phyloP scores from a whole-genome alignment of 805 yeast species.

The Candida tibetensis region DNA sequence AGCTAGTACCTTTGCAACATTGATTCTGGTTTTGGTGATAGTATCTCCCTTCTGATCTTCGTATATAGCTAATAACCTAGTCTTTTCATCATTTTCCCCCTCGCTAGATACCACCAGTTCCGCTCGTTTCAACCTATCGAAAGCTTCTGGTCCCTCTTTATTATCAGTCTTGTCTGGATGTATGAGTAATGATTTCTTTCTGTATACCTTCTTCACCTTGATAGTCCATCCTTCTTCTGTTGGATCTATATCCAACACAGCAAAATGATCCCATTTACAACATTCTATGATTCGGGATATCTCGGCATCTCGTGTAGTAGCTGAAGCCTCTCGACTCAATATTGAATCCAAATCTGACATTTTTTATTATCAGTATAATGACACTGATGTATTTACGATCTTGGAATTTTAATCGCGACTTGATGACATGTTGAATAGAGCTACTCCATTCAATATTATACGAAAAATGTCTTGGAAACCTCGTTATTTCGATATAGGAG shows the following conservation, averaged over 20 bases:
- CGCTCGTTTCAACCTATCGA: constrained; percentile 57
- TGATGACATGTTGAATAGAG: too few species aligned
- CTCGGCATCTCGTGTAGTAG: constrained; percentile 46
- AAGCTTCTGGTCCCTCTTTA: constrained; percentile 60
- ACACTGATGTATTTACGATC: too few species aligned
- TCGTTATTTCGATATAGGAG: constrained; percentile 47
- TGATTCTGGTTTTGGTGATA: constrained; percentile 19
- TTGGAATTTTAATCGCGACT: too few species aligned
- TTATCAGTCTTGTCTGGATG: constrained; percentile 68
- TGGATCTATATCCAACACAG: constrained; percentile 46
- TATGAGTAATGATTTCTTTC: constrained; percentile 59
- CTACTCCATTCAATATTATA: neutral
- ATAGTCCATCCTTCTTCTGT: constrained; percentile 19
- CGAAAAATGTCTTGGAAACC: constrained; percentile 31
- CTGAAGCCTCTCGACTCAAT: constrained; percentile 21
- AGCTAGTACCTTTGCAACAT: constrained; percentile 44
- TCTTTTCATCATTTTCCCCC: constrained; percentile 16
- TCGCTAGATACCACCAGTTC: constrained; percentile 30
- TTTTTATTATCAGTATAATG: neutral
- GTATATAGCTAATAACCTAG: constrained; percentile 30
- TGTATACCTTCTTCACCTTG: constrained; percentile 49
- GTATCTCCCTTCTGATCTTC: constrained; percentile 13
- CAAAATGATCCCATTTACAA: constrained; percentile 51
- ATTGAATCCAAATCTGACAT: constrained; percentile 2
- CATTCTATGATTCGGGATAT: constrained; percentile 51